Conservation (phyloP, 176 grass and related monocot genomes). For the Aegilops bicornis region DNA sequence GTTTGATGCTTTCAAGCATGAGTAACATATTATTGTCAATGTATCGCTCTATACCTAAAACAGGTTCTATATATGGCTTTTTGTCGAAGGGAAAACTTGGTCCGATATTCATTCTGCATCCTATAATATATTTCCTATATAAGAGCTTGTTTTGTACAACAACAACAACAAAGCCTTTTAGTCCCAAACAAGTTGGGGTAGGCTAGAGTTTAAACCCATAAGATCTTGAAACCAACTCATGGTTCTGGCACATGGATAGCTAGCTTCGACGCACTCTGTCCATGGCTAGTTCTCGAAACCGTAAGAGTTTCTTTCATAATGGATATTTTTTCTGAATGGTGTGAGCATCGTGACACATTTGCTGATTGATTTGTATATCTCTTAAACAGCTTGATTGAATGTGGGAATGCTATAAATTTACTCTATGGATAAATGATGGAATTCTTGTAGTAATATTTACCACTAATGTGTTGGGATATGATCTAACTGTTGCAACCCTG, state of each 20-base stretch:
- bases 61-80: not conserved
- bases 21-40: not conserved
- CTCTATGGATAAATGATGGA: not conserved
- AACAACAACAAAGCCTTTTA: no score
- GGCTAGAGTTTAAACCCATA: no score
- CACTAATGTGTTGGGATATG: conserved; percentile 15
- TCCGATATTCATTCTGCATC: not conserved
- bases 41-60: no score
- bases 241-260: no score
- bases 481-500: conserved; percentile 45
- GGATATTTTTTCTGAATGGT: not conserved
- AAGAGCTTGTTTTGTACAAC: not conserved
- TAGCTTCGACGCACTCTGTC: no score
- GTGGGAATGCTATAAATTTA: not conserved
- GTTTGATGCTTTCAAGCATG: not conserved
- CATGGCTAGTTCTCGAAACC: no score
- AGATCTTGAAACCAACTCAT: no score
- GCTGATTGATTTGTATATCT: conserved; percentile 3
- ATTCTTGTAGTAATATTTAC: not conserved
- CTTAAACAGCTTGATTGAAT: conserved; percentile 16
- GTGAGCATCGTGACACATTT: not conserved
- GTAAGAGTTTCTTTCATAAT: not conserved
- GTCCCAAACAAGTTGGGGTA: no score
- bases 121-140: conserved; percentile 8
- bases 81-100: not conserved